Conservation (phyloP, 2,329 filamentous ascomycete genomes). For the Sporothrix brunneoviolacea region DNA sequence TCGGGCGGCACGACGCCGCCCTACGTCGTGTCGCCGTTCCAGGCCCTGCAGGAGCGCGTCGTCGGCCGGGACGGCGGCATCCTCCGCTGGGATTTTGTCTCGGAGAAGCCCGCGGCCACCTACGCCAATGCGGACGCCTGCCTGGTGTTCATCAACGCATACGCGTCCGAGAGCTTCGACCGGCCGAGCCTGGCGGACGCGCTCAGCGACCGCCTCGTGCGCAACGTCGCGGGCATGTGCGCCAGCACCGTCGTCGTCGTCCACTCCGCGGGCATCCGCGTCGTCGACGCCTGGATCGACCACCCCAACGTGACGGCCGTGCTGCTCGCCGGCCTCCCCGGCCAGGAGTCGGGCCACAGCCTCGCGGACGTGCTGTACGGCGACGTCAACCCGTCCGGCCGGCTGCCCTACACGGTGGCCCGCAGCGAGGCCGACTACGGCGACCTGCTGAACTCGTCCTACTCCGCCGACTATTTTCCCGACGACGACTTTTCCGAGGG, state of each 20-base stretch:
- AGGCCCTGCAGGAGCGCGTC: constrained; percentile 47
- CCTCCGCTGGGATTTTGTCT: constrained; percentile 50
- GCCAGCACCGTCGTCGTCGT: constrained; percentile 58
- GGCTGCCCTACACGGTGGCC: constrained; percentile 41
- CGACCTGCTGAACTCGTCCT: constrained; percentile 19
- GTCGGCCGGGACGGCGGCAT: constrained; percentile 48
- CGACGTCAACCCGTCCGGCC: constrained; percentile 35
- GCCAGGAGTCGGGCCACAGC: constrained; percentile 43
- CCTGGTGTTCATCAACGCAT: constrained; percentile 58
- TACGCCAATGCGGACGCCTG: constrained; percentile 54
- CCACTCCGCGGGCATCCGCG: constrained; percentile 47
- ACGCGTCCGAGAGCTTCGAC: constrained; percentile 72
- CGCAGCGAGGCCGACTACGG: constrained; percentile 34
- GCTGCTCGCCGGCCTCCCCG: constrained; percentile 44
- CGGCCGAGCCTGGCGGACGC: constrained; percentile 62
- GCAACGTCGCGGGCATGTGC: constrained; percentile 44
- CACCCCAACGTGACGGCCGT: constrained; percentile 46
- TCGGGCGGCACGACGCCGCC: constrained; percentile 44
- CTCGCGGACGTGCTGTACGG: constrained; percentile 40
- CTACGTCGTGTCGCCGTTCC: constrained; percentile 43
- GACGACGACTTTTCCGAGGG: constrained; percentile 68
- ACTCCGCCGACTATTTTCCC: constrained; percentile 31
- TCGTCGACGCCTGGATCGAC: constrained; percentile 44
- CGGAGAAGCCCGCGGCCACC: constrained; percentile 32
- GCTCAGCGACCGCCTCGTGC: constrained; percentile 53